These are phyloP conservation scores for Musa itinerans DNA, from an alignment of 176 grass and related monocot species.

Conservation along the genomic window DNA sequence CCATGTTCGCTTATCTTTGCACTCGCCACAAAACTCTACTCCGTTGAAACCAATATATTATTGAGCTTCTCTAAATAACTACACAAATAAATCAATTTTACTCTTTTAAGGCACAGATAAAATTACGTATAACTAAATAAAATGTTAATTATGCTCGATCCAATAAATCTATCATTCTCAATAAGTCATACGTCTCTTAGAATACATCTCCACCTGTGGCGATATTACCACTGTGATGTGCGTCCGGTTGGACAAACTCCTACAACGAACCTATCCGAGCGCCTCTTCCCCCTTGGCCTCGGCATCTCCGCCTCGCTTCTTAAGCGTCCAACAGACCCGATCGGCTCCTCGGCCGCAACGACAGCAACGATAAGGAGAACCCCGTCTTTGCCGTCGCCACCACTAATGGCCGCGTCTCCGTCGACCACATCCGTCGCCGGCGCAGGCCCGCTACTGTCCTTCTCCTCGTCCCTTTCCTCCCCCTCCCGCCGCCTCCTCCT, in stretches of 20 bases:
- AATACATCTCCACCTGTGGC: not conserved
- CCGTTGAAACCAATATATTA: no score
- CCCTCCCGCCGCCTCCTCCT: slow-evolving; percentile 11
- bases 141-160: no score
- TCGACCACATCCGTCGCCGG: not conserved
- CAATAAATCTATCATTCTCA: not conserved
- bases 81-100: no score
- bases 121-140: no score
- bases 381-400: no score
- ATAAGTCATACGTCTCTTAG: not conserved
- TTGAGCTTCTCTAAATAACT: no score
- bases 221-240: not conserved
- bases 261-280: not conserved
- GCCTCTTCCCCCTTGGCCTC: not conserved
- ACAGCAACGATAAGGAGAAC: not conserved
- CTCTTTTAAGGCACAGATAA: no score
- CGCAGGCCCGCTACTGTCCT: not conserved
- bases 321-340: not conserved
- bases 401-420: not conserved
- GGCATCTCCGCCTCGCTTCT: not conserved
- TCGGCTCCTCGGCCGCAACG: not conserved
- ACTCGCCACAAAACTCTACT: no score
- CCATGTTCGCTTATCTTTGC: no score
- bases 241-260: not conserved
- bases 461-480: slow-evolving; percentile 13